A percentile compares a stretch with the other conserved stretches of the same genome.
Conservation (phyloP, 176 grass and related monocot genomes). For the Eragrostis curvula region DNA sequence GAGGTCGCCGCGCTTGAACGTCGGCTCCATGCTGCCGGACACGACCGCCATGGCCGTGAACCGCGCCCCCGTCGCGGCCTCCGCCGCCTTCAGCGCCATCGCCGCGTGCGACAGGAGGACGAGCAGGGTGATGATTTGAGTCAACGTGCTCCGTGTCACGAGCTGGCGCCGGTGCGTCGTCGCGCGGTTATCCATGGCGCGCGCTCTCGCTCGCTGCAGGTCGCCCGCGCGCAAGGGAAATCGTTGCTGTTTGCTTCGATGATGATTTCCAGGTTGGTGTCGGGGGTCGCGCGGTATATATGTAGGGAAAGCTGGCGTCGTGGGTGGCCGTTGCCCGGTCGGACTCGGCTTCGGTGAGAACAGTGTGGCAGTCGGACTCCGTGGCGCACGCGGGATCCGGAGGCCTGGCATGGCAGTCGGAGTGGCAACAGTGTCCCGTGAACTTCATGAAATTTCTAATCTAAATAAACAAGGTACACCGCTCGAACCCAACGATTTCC, state of each 20-base stretch:
- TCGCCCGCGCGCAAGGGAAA: not conserved
- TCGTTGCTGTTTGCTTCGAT: not conserved
- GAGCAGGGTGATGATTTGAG: not conserved
- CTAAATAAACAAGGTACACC: too few relatives aligned
- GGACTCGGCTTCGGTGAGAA: not conserved
- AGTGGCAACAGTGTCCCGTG: too few relatives aligned
- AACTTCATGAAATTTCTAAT: too few relatives aligned
- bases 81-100: not conserved
- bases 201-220: not conserved
- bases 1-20: not conserved
- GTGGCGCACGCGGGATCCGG: too few relatives aligned
- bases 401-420: too few relatives aligned
- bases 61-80: not conserved
- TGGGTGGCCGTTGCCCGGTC: not conserved
- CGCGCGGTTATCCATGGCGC: not conserved
- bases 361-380: too few relatives aligned
- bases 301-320: not conserved
- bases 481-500: too few relatives aligned
- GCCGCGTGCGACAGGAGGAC: not conserved
- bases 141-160: not conserved
- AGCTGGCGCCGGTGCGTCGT: not conserved
- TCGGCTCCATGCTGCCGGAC: slow-evolving; percentile 19
- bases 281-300: not conserved
- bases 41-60: not conserved
- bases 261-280: not conserved